These are phyloP conservation scores for Endocladia muricata DNA, from an alignment of 31 red algal species.

Conservation along the genomic window DNA sequence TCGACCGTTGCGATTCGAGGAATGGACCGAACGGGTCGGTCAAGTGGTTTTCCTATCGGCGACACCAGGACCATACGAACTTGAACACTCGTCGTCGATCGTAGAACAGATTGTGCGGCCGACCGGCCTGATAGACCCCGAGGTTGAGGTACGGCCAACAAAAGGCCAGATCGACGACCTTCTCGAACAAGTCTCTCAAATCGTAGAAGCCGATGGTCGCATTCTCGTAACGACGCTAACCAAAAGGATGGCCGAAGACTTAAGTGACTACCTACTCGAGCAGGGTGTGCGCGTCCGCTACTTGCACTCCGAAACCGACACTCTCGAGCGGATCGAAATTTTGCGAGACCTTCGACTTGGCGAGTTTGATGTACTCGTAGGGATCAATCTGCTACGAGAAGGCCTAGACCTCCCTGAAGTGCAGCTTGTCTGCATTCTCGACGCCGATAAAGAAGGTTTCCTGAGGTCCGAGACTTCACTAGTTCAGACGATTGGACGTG, in stretches of 20 bases:
- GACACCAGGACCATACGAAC: slow-evolving; percentile 73
- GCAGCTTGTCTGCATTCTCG: slow-evolving; percentile 73
- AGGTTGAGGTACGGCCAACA: slow-evolving; percentile 22
- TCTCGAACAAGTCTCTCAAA: slow-evolving; percentile 1
- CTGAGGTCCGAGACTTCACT: slow-evolving; percentile 66
- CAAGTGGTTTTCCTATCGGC: slow-evolving; percentile 74
- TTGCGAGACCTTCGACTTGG: slow-evolving; percentile 14
- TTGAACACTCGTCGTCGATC: slow-evolving; percentile 1
- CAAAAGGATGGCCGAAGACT: slow-evolving; percentile 79
- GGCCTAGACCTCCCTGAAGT: slow-evolving; percentile 80
- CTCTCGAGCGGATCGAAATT: slow-evolving; percentile 63
- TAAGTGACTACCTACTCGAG: slow-evolving; percentile 47
- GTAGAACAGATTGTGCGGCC: slow-evolving; percentile 76
- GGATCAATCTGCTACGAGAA: slow-evolving; percentile 87
- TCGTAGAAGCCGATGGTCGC: slow-evolving; percentile 13
- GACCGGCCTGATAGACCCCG: slow-evolving; percentile 81
- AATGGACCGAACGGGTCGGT: slow-evolving; percentile 56
- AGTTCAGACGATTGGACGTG: slow-evolving; percentile 89
- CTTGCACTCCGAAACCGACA: slow-evolving; percentile 73
- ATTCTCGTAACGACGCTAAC: slow-evolving; percentile 74
- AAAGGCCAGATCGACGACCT: slow-evolving; percentile 71
- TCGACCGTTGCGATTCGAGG: slow-evolving; percentile 50
- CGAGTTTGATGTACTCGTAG: slow-evolving; percentile 69
- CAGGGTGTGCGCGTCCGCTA: slow-evolving; percentile 34
- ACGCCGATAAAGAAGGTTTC: slow-evolving; percentile 90